Percentiles rank a stretch among this genome's conserved stretches.
These are phyloP conservation scores for Neonectria faginata DNA, from an alignment of 2,329 filamentous ascomycete species.

Conservation along the genomic window DNA sequence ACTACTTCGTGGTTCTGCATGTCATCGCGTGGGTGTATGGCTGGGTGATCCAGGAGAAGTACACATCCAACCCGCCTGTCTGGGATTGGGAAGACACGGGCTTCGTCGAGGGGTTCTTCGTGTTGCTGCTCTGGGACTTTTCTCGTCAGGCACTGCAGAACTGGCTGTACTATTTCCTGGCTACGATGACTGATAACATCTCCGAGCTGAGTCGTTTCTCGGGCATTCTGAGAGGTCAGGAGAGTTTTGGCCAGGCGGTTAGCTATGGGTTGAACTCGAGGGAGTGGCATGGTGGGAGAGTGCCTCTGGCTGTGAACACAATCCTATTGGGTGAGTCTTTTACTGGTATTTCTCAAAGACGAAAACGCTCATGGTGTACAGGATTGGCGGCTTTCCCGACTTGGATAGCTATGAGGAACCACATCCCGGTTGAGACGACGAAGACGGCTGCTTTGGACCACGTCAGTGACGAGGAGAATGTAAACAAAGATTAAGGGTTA, in stretches of 20 bases:
- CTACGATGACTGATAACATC: slow-evolving; percentile 67
- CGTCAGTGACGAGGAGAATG: slow-evolving; percentile 1
- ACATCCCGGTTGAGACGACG: slow-evolving; percentile 42
- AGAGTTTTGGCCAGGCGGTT: slow-evolving; percentile 56
- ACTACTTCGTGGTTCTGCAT: slow-evolving; percentile 58
- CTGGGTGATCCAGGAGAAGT: slow-evolving; percentile 65
- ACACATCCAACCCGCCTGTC: slow-evolving; percentile 54
- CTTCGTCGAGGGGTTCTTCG: slow-evolving; percentile 61
- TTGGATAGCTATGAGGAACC: slow-evolving; percentile 44
- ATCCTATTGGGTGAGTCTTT: slow-evolving; percentile 52
- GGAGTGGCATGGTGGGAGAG: slow-evolving; percentile 53
- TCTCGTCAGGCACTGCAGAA: slow-evolving; percentile 65
- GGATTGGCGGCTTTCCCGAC: slow-evolving; percentile 12
- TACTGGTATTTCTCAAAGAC: not conserved
- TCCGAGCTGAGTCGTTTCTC: slow-evolving; percentile 60
- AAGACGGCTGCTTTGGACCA: not conserved
- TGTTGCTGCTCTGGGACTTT: slow-evolving; percentile 62
- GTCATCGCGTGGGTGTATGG: slow-evolving; percentile 63
- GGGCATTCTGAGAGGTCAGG: slow-evolving; percentile 55
- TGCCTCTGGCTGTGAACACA: slow-evolving; percentile 54
- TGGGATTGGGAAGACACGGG: slow-evolving; percentile 57
- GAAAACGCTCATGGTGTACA: not conserved
- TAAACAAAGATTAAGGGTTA: not conserved
- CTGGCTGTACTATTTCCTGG: slow-evolving; percentile 67
- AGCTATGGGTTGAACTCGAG: slow-evolving; percentile 54